Base-by-base conservation (phyloP, 352 stramenopile species). In the Phytophthora boehmeriae region DNA sequence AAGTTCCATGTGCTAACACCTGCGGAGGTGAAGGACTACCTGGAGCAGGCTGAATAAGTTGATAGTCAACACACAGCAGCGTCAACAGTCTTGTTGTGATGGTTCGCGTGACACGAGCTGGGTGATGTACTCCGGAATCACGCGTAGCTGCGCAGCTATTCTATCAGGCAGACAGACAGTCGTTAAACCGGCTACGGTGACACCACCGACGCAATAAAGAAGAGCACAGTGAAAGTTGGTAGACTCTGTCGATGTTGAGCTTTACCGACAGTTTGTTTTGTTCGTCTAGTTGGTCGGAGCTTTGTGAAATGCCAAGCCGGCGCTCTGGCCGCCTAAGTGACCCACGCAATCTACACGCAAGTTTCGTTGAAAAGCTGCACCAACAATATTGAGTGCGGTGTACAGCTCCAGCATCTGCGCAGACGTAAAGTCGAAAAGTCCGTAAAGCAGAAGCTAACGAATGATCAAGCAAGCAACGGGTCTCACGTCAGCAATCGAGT, bases 11-110 rank as follows among this genome's bases (percentile, higher is more conserved):
- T 99, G 65, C 87, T 99, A 60, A 99, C 92, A 39, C 95, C 96
- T 2, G 92, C 93, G 34, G 97, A 99, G 80, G 97, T 99, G 71
- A 98, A 98, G 76, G 98, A 99, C 85, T 99, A 99, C 90, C 81
- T 99, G 57, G 97, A 99, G 73, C 97, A 99, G 81, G 96, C 97
- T 20, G 97, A 98, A 78, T 99, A 98, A 90, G 64, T 46, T 59
- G 13, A 23, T 45, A 38, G 48, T 28, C 14, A 55, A 39, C 25
- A 43, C 50, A 45, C 55, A 42, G 9, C 50, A 67, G 51, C 39
- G 32, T 62, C 50, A 45, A 63, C 34, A 60, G 8, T n/a, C 53
- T 69, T 59, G 44, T 63, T 68, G 53, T 42, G 43, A 59, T 41
- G 27, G 23, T 41, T 43, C 39, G 25, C 25, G 52, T 34, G 42